These are phyloP conservation scores for Aspergillus spinulosporus DNA, from an alignment of 2,329 filamentous ascomycete species.

Conservation along the genomic window DNA sequence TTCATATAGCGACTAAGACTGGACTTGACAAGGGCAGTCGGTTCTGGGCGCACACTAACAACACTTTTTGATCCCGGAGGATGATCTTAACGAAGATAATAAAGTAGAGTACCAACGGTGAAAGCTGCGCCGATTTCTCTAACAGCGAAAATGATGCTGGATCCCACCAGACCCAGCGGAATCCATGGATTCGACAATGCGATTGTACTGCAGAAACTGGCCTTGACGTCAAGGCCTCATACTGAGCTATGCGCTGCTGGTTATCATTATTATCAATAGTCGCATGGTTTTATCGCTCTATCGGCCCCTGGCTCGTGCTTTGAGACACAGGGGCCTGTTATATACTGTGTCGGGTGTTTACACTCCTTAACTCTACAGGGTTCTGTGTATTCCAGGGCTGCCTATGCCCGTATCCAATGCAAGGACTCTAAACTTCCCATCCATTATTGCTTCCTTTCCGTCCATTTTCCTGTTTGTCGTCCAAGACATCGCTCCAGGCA, in stretches of 20 bases:
- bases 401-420: slow-evolving; percentile 19
- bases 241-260: neutral
- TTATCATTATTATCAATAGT: slow-evolving; percentile 9
- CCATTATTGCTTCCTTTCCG: slow-evolving; percentile 1
- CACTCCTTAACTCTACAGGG: neutral
- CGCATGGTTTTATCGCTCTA: slow-evolving; percentile 1
- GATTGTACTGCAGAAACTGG: slow-evolving; percentile 9
- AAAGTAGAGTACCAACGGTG: neutral
- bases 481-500: slow-evolving; percentile 7
- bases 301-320: slow-evolving; percentile 11
- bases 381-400: slow-evolving; percentile 14
- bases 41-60: neutral
- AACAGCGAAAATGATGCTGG: slow-evolving; percentile 2
- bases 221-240: slow-evolving; percentile 5
- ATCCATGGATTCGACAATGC: slow-evolving; percentile 8
- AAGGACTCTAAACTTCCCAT: slow-evolving; percentile 16
- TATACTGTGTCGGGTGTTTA: neutral
- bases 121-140: neutral
- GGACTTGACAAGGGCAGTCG: neutral
- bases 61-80: neutral
- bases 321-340: slow-evolving; percentile 6
- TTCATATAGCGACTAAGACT: slow-evolving; percentile 1
- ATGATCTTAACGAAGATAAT: neutral
- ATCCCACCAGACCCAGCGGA: neutral
- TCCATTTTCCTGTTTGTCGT: slow-evolving; percentile 6